Conservation (phyloP, 441 rosid species). For the Biscutella laevigata region DNA sequence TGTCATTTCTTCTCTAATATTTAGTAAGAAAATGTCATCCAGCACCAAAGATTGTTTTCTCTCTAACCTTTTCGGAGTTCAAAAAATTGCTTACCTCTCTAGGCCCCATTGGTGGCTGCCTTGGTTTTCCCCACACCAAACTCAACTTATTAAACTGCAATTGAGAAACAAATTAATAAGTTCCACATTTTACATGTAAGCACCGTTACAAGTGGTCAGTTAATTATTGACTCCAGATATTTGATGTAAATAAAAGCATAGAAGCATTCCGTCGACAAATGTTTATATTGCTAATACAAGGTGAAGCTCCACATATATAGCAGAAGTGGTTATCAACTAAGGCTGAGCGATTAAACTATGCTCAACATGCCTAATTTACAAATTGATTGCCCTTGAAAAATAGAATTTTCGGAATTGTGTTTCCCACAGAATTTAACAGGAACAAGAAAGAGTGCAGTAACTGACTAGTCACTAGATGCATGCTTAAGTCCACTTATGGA, state of each 20-base stretch:
- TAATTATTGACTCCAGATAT: neutral
- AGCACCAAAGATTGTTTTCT: neutral
- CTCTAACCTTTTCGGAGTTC: neutral
- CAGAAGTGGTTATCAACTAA: neutral
- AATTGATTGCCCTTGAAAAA: neutral
- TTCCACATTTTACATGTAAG: neutral
- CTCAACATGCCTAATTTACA: neutral
- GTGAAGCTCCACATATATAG: neutral
- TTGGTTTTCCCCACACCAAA: slow-evolving; percentile 88
- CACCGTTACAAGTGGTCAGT: neutral
- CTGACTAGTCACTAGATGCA: slow-evolving; percentile 1
- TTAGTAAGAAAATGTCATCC: neutral
- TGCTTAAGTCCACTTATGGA: slow-evolving; percentile 7
- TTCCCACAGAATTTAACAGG: slow-evolving; percentile 1
- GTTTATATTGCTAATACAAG: slow-evolving; percentile 5
- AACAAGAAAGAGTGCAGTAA: neutral
- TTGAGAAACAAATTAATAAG: slow-evolving; percentile 19
- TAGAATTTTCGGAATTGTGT: neutral
- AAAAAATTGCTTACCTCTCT: slow-evolving; percentile 52
- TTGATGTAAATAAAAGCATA: neutral
- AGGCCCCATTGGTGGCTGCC: slow-evolving; percentile 64
- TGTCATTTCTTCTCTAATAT: neutral
- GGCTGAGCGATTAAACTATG: neutral
- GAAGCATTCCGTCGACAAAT: neutral
- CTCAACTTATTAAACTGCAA: slow-evolving; percentile 72